Base-by-base conservation (phyloP, 306 rosid species). In the Pterocarpus macrocarpus region DNA sequence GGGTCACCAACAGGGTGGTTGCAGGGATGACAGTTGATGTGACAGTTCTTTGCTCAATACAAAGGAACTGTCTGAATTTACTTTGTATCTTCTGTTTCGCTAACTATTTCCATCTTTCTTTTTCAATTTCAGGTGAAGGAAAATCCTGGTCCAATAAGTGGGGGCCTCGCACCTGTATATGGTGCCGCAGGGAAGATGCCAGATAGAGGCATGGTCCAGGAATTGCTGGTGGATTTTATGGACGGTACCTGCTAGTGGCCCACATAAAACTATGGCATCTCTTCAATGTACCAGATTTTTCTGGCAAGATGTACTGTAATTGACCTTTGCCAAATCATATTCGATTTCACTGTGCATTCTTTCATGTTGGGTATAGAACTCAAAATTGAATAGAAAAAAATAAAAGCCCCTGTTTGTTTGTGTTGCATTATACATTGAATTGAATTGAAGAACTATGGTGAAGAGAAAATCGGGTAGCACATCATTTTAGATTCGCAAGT, bases 181-280 rank as follows among this genome's bases (percentile, higher is more conserved):
- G 99, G 99, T 0, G 99, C 99, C 66, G 99, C 99, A 15, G 99
- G 97, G 87, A 93, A 82, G 89, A 93, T 95, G 91, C 97, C 99
- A 39, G 99, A 95, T 71, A 89, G 99, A 86, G 94, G 81, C 64
- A 91, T 81, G 90, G 94, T 95, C 81, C 88, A 86, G 82, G 98
- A 95, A 16, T 82, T 95, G 90, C 85, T 95, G 80, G 90, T 95
- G 9, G 90, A 92, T 86, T 91, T 69, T 89, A 95, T 95, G 99
- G 99, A 95, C 63, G 88, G 92, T 57, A 72, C 98, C 65, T 95
- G 93, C 93, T 95, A 91, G 81, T 33, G 77, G 62, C 64, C 47
- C 43, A 55, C 61, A 67, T 64, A 50, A 55, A 13, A 41, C 69
- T 39, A 57, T 34, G 66, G 35, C 80, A 44, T 71, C 38, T 47